These are phyloP conservation scores for Russula virescens DNA, from an alignment of 768 basidiomycete genomes.

Conservation along the genomic window DNA sequence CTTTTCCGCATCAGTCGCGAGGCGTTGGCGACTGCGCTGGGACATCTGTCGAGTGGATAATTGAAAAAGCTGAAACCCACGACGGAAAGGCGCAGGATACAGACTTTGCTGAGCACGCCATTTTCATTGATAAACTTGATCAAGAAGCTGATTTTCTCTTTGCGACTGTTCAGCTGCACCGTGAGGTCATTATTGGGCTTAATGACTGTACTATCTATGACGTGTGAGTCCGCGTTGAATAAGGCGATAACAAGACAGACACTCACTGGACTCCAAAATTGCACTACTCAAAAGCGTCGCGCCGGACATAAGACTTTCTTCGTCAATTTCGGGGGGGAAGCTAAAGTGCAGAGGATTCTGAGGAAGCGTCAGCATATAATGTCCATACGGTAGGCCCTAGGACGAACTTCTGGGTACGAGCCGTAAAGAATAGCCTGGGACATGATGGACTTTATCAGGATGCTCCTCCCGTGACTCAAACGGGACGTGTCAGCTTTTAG, in stretches of 20 bases:
- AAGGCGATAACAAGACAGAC: neutral
- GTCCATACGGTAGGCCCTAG: neutral
- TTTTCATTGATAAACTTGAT: constrained; percentile 88
- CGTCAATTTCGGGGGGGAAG: constrained; percentile 74
- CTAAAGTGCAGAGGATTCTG: constrained; percentile 77
- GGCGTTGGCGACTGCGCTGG: constrained; percentile 64
- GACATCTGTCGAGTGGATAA: constrained; percentile 54
- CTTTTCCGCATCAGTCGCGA: constrained; percentile 83
- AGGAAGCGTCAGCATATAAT: neutral
- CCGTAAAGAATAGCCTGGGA: constrained; percentile 80
- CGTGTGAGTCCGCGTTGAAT: neutral
- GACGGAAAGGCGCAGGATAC: constrained; percentile 12
- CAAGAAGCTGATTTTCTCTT: constrained; percentile 75
- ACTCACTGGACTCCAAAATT: constrained; percentile 66
- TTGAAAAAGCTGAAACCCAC: neutral
- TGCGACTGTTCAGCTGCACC: constrained; percentile 67
- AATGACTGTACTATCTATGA: constrained; percentile 59
- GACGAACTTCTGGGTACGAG: constrained; percentile 51
- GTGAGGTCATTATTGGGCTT: constrained; percentile 73
- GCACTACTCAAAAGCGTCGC: constrained; percentile 70
- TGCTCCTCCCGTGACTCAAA: constrained; percentile 55
- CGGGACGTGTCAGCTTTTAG: neutral
- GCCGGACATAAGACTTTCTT: constrained; percentile 71
- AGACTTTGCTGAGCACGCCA: constrained; percentile 67
- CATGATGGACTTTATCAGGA: constrained; percentile 72